Conservation (phyloP, 441 rosid genomes). For the Populus tomentosa region DNA sequence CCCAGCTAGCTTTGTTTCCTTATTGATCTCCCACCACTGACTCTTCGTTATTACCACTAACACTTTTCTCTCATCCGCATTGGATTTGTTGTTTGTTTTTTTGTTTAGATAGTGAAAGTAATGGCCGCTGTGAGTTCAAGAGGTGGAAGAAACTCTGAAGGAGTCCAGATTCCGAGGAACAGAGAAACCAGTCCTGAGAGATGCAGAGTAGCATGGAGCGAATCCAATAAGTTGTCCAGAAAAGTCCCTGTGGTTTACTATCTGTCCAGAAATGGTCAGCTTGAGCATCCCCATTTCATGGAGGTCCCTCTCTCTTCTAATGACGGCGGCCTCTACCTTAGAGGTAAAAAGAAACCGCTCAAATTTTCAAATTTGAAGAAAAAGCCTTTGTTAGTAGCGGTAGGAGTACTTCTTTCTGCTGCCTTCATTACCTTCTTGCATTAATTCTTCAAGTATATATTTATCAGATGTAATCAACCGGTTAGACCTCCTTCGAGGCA, state of each 20-base stretch:
- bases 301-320: conserved; percentile 68
- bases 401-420: neutral
- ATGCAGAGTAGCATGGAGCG: conserved; percentile 44
- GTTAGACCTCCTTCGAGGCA: conserved; percentile 71
- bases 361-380: neutral
- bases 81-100: neutral
- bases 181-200: conserved; percentile 59
- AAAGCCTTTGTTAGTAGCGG: neutral
- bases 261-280: conserved; percentile 80
- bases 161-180: conserved; percentile 42
- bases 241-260: conserved; percentile 83
- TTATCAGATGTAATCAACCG: conserved; percentile 68
- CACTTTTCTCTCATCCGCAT: neutral
- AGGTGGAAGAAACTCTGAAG: conserved; percentile 29
- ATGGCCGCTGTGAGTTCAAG: conserved; percentile 30
- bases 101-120: conserved; percentile 17
- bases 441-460: neutral
- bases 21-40: neutral
- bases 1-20: neutral
- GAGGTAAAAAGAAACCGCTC: conserved; percentile 41
- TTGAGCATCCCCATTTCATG: conserved; percentile 97
- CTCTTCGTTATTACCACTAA: neutral
- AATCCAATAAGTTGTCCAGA: conserved; percentile 24
- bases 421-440: neutral
- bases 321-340: conserved; percentile 54